Evolutionary conservation across 2,329 filamentous ascomycete genomes (phyloP).

Genomic region (Paraphaeosphaeria sporulosa): DNA sequence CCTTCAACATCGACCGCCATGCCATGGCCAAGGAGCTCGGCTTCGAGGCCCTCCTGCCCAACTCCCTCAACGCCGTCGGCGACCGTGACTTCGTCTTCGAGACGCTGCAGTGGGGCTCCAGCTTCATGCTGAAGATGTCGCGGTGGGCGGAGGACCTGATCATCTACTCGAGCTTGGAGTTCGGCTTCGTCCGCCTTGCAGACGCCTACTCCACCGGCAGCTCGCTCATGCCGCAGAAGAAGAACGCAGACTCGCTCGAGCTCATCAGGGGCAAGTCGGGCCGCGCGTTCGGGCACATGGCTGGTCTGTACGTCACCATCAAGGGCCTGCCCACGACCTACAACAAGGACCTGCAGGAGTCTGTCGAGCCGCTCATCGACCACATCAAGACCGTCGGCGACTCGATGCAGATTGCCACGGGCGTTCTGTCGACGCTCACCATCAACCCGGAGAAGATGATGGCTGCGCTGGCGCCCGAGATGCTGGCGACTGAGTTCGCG

Average conservation of each 20-base stretch:
- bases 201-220: slow-evolving; percentile 83
- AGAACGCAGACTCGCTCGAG: slow-evolving; percentile 78
- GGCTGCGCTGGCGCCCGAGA: slow-evolving; percentile 79
- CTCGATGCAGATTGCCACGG: slow-evolving; percentile 82
- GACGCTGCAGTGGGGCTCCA: slow-evolving; percentile 79
- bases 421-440: slow-evolving; percentile 77
- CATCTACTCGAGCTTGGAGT: slow-evolving; percentile 79
- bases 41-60: slow-evolving; percentile 77
- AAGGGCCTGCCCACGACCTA: slow-evolving; percentile 82
- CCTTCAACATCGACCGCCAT: slow-evolving; percentile 81
- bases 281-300: slow-evolving; percentile 80
- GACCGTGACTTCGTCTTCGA: slow-evolving; percentile 86
- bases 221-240: slow-evolving; percentile 84
- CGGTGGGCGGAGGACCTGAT: slow-evolving; percentile 88
- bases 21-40: slow-evolving; percentile 81
- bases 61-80: slow-evolving; percentile 77
- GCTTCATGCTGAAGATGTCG: slow-evolving; percentile 80
- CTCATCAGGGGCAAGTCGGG: slow-evolving; percentile 80
- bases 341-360: slow-evolving; percentile 93
- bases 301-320: slow-evolving; percentile 78
- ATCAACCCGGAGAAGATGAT: slow-evolving; percentile 78
- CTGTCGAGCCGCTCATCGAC: slow-evolving; percentile 84
- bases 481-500: slow-evolving; percentile 78
- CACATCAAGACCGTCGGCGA: slow-evolving; percentile 82
- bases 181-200: slow-evolving; percentile 76